Percentiles rank a stretch among this genome's conserved stretches.
Conservation (phyloP, 441 rosid species). For the Populus hybrid region DNA sequence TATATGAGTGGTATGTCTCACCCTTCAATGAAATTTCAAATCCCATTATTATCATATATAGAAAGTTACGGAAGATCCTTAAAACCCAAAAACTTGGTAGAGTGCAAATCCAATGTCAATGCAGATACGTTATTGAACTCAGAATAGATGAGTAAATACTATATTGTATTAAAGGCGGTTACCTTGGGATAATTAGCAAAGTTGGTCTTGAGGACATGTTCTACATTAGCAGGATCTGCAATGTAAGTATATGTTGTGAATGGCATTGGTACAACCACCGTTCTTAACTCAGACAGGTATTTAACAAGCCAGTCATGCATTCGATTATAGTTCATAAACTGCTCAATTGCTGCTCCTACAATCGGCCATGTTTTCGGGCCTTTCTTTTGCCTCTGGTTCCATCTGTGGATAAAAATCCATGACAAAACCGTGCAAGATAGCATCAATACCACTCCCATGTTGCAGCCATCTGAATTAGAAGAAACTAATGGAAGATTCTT, state of each 20-base stretch:
- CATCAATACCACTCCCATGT: slow-evolving; percentile 37
- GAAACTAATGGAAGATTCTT: slow-evolving; percentile 2
- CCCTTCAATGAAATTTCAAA: slow-evolving; percentile 46
- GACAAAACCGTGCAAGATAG: slow-evolving; percentile 43
- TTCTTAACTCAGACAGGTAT: slow-evolving; percentile 57
- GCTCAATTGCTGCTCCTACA: slow-evolving; percentile 88
- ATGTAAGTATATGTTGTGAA: slow-evolving; percentile 82
- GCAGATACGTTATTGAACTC: background rate
- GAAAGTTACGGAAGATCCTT: background rate
- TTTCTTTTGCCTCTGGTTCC: slow-evolving; percentile 63
- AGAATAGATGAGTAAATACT: background rate
- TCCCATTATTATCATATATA: background rate
- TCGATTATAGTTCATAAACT: slow-evolving; percentile 24
- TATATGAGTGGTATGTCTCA: slow-evolving; percentile 80
- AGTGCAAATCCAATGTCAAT: background rate
- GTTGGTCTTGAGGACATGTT: slow-evolving; percentile 86
- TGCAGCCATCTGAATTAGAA: slow-evolving; percentile 28
- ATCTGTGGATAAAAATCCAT: slow-evolving; percentile 65
- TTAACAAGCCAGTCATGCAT: slow-evolving; percentile 35
- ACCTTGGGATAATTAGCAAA: slow-evolving; percentile 50
- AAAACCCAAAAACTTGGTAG: background rate
- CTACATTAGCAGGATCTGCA: slow-evolving; percentile 90
- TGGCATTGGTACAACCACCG: slow-evolving; percentile 90
- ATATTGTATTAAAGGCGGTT: background rate
- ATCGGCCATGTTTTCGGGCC: slow-evolving; percentile 96